Percentiles rank a stretch among this genome's conserved stretches.
Conservation (phyloP, 179 eudicot genomes). For the Silene vulgaris region DNA sequence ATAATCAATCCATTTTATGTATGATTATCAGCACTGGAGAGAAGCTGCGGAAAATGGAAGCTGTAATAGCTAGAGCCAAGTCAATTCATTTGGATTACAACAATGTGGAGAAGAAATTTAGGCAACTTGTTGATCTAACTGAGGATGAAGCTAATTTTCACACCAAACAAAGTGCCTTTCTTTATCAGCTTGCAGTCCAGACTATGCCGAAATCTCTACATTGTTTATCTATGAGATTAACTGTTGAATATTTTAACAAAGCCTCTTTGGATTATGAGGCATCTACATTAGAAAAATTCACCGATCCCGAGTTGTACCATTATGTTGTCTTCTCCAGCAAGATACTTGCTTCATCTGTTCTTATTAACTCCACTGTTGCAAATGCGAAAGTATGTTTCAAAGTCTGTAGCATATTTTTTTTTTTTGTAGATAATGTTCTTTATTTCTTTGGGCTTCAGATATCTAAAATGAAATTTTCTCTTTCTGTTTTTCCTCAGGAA, state of each 20-base stretch:
- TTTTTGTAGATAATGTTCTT: not conserved
- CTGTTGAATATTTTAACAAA: constrained; percentile 72
- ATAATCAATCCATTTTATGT: not conserved
- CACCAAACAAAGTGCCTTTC: constrained; percentile 90
- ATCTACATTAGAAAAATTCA: constrained; percentile 38
- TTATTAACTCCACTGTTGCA: constrained; percentile 79
- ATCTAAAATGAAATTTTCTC: constrained; percentile 18
- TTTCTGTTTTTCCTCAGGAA: constrained; percentile 42
- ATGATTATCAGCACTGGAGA: constrained; percentile 47
- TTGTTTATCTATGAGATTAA: constrained; percentile 84
- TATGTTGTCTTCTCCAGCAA: constrained; percentile 77
- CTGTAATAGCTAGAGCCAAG: constrained; percentile 62
- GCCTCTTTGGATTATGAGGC: constrained; percentile 43
- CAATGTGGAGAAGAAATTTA: constrained; percentile 90
- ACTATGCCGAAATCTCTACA: constrained; percentile 92
- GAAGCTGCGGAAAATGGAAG: constrained; percentile 67
- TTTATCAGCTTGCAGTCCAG: constrained; percentile 85
- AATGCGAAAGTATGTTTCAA: constrained; percentile 58
- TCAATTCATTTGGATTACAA: constrained; percentile 57
- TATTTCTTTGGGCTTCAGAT: not conserved
- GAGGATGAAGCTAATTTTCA: constrained; percentile 95
- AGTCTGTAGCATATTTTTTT: constrained; percentile 5
- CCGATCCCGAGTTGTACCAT: constrained; percentile 62
- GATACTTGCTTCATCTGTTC: constrained; percentile 75
- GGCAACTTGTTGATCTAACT: constrained; percentile 89